Evolutionary conservation across 1,284 basidiomycete species (phyloP).

Genomic region (Tylopilus sp.): DNA sequence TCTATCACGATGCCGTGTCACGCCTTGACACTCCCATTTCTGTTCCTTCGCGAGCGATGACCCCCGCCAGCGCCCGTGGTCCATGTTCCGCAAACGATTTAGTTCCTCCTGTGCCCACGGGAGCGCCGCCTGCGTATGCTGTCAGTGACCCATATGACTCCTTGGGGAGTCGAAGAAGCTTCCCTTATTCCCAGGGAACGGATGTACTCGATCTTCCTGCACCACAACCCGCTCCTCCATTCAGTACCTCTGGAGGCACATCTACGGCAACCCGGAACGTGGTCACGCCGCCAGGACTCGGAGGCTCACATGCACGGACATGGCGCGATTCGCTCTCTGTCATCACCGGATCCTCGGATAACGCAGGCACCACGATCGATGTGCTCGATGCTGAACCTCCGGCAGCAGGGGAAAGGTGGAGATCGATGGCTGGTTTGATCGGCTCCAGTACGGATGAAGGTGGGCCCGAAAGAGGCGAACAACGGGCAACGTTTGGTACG

Average conservation of each 20-base stretch:
- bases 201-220: conserved; percentile 62
- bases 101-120: conserved; percentile 15
- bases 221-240: conserved; percentile 49
- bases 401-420: conserved; percentile 52
- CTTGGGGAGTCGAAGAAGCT: conserved; percentile 14
- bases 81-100: conserved; percentile 11
- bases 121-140: conserved; percentile 39
- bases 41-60: conserved; percentile 42
- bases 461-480: conserved; percentile 31
- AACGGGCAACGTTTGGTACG: conserved; percentile 56
- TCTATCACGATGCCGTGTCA: conserved; percentile 59
- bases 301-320: conserved; percentile 34
- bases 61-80: conserved; percentile 34
- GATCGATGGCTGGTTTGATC: conserved; percentile 42
- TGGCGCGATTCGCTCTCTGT: conserved; percentile 44
- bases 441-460: conserved; percentile 21
- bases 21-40: conserved; percentile 49
- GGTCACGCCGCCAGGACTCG: conserved; percentile 50
- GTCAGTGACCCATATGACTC: conserved; percentile 30
- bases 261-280: conserved; percentile 29
- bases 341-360: conserved; percentile 34
- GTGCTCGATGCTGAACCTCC: conserved; percentile 64
- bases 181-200: conserved; percentile 25
- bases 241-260: conserved; percentile 38
- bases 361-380: conserved; percentile 46